Evolutionary conservation across 2,329 filamentous ascomycete genomes (phyloP), one percentile per base, ranked within the genome.

Genomic region (Aspergillus sp.): DNA sequence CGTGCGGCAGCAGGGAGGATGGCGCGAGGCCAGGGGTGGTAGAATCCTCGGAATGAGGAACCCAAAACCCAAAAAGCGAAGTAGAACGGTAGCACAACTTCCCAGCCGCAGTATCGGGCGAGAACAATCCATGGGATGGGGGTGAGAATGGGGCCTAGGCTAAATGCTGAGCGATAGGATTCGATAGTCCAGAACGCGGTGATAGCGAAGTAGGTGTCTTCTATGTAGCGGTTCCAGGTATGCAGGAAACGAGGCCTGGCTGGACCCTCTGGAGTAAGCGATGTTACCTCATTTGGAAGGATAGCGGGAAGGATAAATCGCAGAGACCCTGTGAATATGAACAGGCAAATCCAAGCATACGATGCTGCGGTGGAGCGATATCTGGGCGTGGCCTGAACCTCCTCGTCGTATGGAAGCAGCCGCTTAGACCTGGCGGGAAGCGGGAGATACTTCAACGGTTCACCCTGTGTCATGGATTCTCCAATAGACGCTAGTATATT

Each of bases 21-120:
- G 33, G 48, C 55, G 8, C 55, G 31, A 2, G 55, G 55, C 23
- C 15, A 46, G 9, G 55, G 55, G n/a, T 57, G 33, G 7, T 57
- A 57, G 12, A 52, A 57, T 1, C 40, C 33, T 33, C 33, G 37
- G 9, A 7, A n/a, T 1, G 17, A 31, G 21, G 27, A 52, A 25
- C 31, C 23, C 11, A 31, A 9, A 12, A 52, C 19, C 55, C 55
- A 57, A 6, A 41, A n/a, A 2, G 55, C 11, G 12, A 52, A 41
- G 27, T 52, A 57, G 5, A 52, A 4, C 0, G 55, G 23, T 1
- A 52, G 9, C 4, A 43, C 31, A 6, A 43, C 11, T 19, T 52
- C 31, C 41, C 48, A 52, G 21, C 33, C 35, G 11, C 31, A n/a
- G 11, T 23, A 47, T 17, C 23, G 12, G n/a, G 48, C 43, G 4